Percentiles rank a stretch among this genome's conserved stretches.
Conservation (phyloP, 257 asterid genomes). For the Catharanthus roseus region DNA sequence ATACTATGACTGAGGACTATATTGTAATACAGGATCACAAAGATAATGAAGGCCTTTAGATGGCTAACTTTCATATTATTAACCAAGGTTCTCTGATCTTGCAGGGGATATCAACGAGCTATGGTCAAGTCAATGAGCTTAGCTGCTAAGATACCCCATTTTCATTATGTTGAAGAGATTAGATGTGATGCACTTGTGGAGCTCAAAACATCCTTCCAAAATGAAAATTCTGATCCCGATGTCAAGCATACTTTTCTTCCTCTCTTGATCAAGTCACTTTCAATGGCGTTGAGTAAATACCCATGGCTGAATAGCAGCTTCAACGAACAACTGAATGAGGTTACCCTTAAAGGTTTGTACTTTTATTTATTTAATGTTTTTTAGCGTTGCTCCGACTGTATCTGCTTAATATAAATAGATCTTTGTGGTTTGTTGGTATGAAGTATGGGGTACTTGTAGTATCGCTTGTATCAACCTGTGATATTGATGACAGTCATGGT, state of each 20-base stretch:
- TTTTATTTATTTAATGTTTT: neutral
- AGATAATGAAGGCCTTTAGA: neutral
- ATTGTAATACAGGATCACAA: neutral
- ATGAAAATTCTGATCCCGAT: constrained; percentile 59
- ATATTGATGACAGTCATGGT: neutral
- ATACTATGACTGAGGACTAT: neutral
- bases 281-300: constrained; percentile 64
- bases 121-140: constrained; percentile 86
- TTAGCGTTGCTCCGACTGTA: neutral
- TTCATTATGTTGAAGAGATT: constrained; percentile 87
- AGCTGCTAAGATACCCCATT: constrained; percentile 94
- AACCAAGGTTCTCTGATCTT: constrained; percentile 13
- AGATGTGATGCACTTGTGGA: constrained; percentile 66
- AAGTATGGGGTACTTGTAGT: neutral
- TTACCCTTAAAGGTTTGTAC: constrained; percentile 66
- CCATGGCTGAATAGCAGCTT: constrained; percentile 89
- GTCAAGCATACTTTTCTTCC: constrained; percentile 86
- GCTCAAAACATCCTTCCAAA: constrained; percentile 72
- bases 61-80: neutral
- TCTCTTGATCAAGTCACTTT: constrained; percentile 67
- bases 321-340: constrained; percentile 65
- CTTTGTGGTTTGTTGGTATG: neutral
- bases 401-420: neutral
- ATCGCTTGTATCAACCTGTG: neutral
- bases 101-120: constrained; percentile 96